Conservation (phyloP, 202 grass and related monocot genomes). For the Eragrostis tef region DNA sequence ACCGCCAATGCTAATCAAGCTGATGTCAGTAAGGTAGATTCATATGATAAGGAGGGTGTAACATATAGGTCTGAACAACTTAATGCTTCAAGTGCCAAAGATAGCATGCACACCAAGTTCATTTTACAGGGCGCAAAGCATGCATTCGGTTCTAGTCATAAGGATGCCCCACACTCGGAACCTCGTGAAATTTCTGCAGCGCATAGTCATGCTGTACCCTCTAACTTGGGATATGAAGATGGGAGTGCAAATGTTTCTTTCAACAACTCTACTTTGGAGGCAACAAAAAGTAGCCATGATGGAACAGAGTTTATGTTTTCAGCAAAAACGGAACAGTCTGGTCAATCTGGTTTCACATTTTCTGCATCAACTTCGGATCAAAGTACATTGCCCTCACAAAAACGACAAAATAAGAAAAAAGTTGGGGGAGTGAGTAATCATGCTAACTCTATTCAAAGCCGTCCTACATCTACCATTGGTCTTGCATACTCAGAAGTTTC, state of each 20-base stretch:
- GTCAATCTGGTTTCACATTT: conserved; percentile 55
- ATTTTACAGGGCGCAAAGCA: conserved; percentile 8
- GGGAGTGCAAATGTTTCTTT: conserved; percentile 7
- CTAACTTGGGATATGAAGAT: conserved; percentile 34
- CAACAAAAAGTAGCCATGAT: conserved; percentile 36
- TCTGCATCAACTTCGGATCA: conserved; percentile 51
- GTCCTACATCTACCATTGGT: conserved; percentile 38
- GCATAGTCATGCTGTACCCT: conserved; percentile 8
- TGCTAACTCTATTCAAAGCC: conserved; percentile 43
- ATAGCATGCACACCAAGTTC: conserved; percentile 1
- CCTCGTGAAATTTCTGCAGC: conserved; percentile 24
- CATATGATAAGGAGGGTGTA: conserved; percentile 18
- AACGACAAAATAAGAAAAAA: conserved; percentile 53
- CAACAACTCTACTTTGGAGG: background rate
- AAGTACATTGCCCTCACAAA: conserved; percentile 42
- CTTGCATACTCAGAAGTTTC: conserved; percentile 31
- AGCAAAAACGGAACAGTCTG: conserved; percentile 34
- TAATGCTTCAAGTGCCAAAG: conserved; percentile 23
- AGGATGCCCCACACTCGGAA: conserved; percentile 10
- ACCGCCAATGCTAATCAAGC: conserved; percentile 3
- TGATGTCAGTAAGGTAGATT: conserved; percentile 36
- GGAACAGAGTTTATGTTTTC: conserved; percentile 43
- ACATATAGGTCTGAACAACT: conserved; percentile 20
- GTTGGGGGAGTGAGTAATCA: conserved; percentile 46
- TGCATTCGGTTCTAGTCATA: conserved; percentile 17